Evolutionary conservation across 768 basidiomycete genomes (phyloP).

Genomic region (Kwoniella sp.): DNA sequence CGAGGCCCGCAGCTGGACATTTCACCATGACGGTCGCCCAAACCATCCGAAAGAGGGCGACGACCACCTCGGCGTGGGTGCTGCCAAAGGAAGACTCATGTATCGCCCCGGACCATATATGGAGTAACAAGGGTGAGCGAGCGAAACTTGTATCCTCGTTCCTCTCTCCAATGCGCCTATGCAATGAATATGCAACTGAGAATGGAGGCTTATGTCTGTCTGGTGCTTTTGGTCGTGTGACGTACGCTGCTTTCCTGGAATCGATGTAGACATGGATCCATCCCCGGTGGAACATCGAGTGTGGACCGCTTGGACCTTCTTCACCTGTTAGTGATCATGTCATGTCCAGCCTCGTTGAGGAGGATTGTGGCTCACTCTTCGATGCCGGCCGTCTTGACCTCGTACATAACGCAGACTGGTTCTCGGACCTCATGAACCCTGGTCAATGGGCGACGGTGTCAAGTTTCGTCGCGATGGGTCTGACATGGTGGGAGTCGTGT

Average conservation of each 20-base stretch:
- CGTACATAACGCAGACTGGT: constrained; percentile 32
- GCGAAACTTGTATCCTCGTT: neutral
- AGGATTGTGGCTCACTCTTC: neutral
- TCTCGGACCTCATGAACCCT: constrained; percentile 38
- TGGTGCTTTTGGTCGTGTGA: neutral
- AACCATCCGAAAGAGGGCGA: constrained; percentile 16
- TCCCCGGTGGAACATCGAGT: constrained; percentile 33
- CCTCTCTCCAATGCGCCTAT: neutral
- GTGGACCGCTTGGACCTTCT: constrained; percentile 44
- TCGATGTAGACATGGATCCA: constrained; percentile 42
- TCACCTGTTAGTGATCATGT: constrained; percentile 31
- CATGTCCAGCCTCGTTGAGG: neutral
- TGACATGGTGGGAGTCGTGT: constrained; percentile 72
- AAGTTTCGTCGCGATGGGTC: constrained; percentile 34
- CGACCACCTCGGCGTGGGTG: constrained; percentile 32
- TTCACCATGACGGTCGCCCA: constrained; percentile 18
- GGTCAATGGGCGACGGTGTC: constrained; percentile 41
- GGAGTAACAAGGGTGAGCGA: constrained; percentile 43
- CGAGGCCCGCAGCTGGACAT: neutral
- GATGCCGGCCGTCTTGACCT: neutral
- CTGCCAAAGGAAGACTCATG: constrained; percentile 46
- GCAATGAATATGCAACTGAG: neutral
- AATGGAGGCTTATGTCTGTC: constrained; percentile 1
- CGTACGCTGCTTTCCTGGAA: neutral
- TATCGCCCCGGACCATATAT: constrained; percentile 42